A percentile compares a stretch with the other conserved stretches of the same genome.
phyloP scores from a whole-genome alignment of 139 green algal species.

The Closterium sp. region DNA sequence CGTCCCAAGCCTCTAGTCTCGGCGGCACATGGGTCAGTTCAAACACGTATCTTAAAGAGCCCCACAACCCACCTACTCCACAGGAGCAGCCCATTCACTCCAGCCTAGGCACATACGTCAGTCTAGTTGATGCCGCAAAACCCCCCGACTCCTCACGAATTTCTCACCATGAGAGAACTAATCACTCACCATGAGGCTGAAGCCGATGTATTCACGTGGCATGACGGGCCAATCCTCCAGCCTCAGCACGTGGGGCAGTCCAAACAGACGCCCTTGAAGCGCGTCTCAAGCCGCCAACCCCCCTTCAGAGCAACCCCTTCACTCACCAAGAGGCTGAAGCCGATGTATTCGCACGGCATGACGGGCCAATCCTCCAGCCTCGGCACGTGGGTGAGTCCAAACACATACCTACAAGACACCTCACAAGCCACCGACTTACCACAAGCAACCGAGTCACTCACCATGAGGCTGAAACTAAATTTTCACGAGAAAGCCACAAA shows the following conservation, averaged over 20 bases:
- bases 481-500: too few relatives aligned
- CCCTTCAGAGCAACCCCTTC: not conserved
- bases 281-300: too few relatives aligned
- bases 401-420: too few relatives aligned
- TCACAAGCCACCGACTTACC: too few relatives aligned
- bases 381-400: conserved; percentile 68
- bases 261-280: too few relatives aligned
- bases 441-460: conserved; percentile 5
- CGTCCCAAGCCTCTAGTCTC: too few relatives aligned
- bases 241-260: conserved; percentile 70
- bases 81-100: not conserved
- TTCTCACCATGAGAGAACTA: too few relatives aligned
- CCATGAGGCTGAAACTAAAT: conserved; percentile 40
- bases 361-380: conserved; percentile 67
- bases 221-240: conserved; percentile 73
- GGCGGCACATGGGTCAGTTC: not conserved
- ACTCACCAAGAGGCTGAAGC: conserved; percentile 47
- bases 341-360: conserved; percentile 75
- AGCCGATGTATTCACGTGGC: conserved; percentile 68
- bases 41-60: not conserved
- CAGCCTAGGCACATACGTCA: not conserved
- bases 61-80: not conserved
- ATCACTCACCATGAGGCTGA: conserved; percentile 33
- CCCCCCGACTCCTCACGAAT: too few relatives aligned
- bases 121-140: too few relatives aligned